Conservation (phyloP, 192 early-diverging fungal genomes). For the Coemansia sp. region DNA sequence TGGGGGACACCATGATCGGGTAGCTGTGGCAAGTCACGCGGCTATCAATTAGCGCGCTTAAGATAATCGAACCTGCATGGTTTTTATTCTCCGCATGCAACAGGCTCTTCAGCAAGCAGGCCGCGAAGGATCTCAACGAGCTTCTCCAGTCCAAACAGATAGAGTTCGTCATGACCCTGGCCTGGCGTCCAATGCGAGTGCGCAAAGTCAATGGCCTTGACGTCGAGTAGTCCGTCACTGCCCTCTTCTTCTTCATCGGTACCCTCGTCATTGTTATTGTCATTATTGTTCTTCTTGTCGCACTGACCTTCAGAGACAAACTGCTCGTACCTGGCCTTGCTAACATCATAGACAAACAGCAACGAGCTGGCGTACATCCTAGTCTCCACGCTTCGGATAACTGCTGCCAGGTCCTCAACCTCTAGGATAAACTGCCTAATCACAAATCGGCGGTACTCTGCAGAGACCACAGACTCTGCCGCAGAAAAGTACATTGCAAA, state of each 20-base stretch:
- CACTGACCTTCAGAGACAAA: conserved; percentile 35
- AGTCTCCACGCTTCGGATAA: conserved; percentile 55
- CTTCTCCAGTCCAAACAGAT: conserved; percentile 65
- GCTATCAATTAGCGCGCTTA: neutral
- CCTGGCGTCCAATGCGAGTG: conserved; percentile 71
- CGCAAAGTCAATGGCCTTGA: conserved; percentile 88
- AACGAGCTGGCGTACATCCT: conserved; percentile 75
- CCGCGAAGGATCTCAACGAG: conserved; percentile 58
- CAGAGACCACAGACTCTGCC: conserved; percentile 40
- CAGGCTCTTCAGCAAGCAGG: neutral
- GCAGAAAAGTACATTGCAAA: conserved; percentile 66
- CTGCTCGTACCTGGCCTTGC: conserved; percentile 52
- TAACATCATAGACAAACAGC: conserved; percentile 81
- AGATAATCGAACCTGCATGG: neutral
- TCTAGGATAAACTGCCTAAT: conserved; percentile 63
- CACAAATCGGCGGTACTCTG: conserved; percentile 56
- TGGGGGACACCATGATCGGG: neutral
- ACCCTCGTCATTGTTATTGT: conserved; percentile 19
- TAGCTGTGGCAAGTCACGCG: neutral
- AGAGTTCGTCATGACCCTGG: conserved; percentile 66
- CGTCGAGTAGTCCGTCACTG: conserved; percentile 50
- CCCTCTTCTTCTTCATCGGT: conserved; percentile 34
- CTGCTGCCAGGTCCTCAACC: conserved; percentile 57
- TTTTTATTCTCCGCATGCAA: neutral
- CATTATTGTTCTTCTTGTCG: neutral